Evolutionary conservation across 352 stramenopile genomes (phyloP), one percentile per base, ranked within the genome.

Genomic region (Paralagenidium karlingii): DNA sequence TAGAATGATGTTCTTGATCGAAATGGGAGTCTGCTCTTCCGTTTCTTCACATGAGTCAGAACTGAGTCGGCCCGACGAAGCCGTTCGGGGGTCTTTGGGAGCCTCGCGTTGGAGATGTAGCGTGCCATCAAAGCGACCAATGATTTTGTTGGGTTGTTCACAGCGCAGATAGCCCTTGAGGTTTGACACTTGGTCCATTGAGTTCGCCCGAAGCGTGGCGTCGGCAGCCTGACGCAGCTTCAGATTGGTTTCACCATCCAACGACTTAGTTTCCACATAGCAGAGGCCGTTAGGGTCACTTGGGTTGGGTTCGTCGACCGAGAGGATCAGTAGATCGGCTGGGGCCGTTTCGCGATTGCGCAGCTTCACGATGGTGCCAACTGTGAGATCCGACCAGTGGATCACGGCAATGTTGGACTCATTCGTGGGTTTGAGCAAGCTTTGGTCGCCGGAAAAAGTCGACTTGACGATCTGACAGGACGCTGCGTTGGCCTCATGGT

Each of bases 221-320:
- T 89, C 58, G 15, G 65, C 69, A 0, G 71, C 71, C 18, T 88
- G 62, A 16, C 82, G 74, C 24, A 90, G 49, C 53, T 96, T 96
- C 26, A 96, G 54, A 42, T 95, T 95, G 8, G 83, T 95, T 34
- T 95, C 83, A 10, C 83, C 83, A 40, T 95, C 83, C 7, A 95
- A 52, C 38, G 64, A 86, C 43, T 82, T 84, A 34, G 83, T 95
- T 56, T 94, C 76, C 7, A 92, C 75, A 45, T 89, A 94, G 54
- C 71, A 86, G 21, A 87, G 81, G 19, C 78, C 75, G 4, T 64
- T 73, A 0, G 81, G 69, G 28, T 76, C 53, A 10, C 43, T 59
- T 3, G 68, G 56, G 15, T 87, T 65, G 1, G 67, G 53, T 49
- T 96, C 79, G 8, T 70, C 55, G 3, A 86, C 74, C 0, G 60